phyloP scores from a whole-genome alignment of 2,329 filamentous ascomycete species.

The Microascus cirrosus region DNA sequence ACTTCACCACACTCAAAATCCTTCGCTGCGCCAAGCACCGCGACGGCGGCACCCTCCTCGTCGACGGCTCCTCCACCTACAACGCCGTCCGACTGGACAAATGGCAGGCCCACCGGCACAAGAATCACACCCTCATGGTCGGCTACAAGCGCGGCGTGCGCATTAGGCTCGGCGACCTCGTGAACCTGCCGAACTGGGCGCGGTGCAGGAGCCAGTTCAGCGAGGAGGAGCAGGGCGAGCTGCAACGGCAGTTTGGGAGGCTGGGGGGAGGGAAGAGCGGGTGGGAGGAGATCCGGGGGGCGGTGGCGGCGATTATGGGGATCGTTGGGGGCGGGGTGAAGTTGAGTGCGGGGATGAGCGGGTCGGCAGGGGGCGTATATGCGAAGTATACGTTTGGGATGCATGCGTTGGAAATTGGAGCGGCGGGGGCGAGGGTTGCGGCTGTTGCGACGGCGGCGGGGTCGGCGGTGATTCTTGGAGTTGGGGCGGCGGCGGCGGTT shows the following conservation, averaged over 20 bases:
- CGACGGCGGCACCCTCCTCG: neutral
- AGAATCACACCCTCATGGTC: slow-evolving; percentile 4
- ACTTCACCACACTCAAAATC: slow-evolving; percentile 4
- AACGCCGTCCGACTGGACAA: slow-evolving; percentile 5
- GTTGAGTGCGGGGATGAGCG: neutral
- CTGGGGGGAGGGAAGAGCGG: neutral
- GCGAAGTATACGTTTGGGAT: slow-evolving; percentile 3
- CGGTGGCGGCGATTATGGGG: slow-evolving; percentile 2
- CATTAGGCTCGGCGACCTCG: neutral
- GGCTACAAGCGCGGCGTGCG: slow-evolving; percentile 4
- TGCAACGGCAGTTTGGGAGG: neutral
- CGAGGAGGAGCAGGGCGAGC: neutral
- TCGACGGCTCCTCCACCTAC: slow-evolving; percentile 5
- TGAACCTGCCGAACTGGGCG: neutral
- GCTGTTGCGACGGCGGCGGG: neutral
- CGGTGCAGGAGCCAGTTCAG: slow-evolving; percentile 4
- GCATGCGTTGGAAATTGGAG: neutral
- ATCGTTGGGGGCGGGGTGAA: neutral
- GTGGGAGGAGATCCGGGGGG: slow-evolving; percentile 3
- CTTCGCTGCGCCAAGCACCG: neutral
- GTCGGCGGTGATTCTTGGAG: slow-evolving; percentile 1
- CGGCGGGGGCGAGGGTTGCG: slow-evolving; percentile 2
- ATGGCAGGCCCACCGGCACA: slow-evolving; percentile 4
- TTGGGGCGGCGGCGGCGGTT: slow-evolving; percentile 4
- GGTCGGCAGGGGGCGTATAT: slow-evolving; percentile 2